Base-by-base conservation (phyloP, 2,329 filamentous ascomycete genomes). In the Cordyceps militaris region DNA sequence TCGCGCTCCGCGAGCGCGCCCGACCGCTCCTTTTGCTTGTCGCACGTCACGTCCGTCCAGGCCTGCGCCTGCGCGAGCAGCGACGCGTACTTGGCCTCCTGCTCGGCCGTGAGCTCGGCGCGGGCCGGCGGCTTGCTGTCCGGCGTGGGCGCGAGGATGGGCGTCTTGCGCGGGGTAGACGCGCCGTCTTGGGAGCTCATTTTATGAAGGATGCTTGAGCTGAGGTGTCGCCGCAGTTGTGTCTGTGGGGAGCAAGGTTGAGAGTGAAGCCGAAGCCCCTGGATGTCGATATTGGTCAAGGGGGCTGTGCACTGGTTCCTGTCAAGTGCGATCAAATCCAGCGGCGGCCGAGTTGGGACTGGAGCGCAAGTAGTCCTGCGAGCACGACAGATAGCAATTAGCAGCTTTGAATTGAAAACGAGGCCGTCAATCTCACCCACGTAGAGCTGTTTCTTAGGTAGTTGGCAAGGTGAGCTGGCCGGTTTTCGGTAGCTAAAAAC, bases 41-140 rank as follows among this genome's bases (percentile, higher is more conserved):
- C 82, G 63, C 71, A 72, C 34, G 64, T 62, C 26, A 96, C 74
- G 10, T 85, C 83, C 13, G 81, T 83, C 88, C 91, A 95, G 65
- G 76, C 74, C 62, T 82, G 85, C 46, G 85, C 90, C 55, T 82
- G 80, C 48, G 82, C 78, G 47, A 97, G 82, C 52, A 97, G 79
- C 62, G 83, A 76, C 44, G 86, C 82, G 75, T 97, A 97, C 75
- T 96, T 97, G 63, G 79, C 70, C 68, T 89, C 74, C 73, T 97
- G 89, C 36, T 96, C 91, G 10, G 81, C 68, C 11, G 86, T 91
- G 65, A 97, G 81, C 59, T 79, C 71, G 6, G 82, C 71, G 10
- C 79, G 77, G 6, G 82, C 69, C 13, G 75, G 69, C 3, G 88
- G 83, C 59, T 80, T 82, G 69, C 81, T 80, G 36, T 75, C 74